These are phyloP conservation scores for Phytopythium vexans DNA, from an alignment of 352 stramenopile genomes.

Conservation along the genomic window DNA sequence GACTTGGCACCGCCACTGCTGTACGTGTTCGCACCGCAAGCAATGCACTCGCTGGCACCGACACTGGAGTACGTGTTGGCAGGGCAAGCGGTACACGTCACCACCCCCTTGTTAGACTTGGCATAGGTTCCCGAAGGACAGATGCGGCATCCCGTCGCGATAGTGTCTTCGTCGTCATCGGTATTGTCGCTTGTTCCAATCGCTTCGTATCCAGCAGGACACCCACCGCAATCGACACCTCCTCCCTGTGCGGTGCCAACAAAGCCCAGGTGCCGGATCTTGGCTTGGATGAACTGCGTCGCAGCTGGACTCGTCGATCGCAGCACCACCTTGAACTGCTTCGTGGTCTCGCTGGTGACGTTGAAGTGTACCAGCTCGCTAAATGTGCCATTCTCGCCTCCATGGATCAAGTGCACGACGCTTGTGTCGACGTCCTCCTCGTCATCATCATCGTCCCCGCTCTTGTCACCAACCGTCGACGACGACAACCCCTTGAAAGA, in stretches of 20 bases:
- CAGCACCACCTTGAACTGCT: conserved; percentile 59
- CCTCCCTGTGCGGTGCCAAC: conserved; percentile 46
- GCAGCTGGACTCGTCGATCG: conserved; percentile 43
- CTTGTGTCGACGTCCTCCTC: conserved; percentile 22
- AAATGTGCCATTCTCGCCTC: conserved; percentile 63
- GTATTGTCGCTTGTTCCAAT: conserved; percentile 15
- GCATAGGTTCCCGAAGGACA: conserved; percentile 59
- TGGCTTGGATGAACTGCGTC: conserved; percentile 43
- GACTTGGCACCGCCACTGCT: conserved; percentile 32
- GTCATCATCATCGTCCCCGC: conserved; percentile 8
- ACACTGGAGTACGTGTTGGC: conserved; percentile 56
- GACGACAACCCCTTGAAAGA: no score
- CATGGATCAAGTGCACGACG: conserved; percentile 54
- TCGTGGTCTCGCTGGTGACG: conserved; percentile 33
- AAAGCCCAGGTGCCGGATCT: conserved; percentile 49
- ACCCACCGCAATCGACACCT: conserved; percentile 49
- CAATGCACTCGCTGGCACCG: conserved; percentile 42
- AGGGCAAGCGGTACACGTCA: conserved; percentile 48
- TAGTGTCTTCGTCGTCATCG: conserved; percentile 14
- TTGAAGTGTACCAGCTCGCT: conserved; percentile 53
- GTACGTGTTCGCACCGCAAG: conserved; percentile 67
- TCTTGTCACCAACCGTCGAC: neutral
- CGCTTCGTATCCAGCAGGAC: conserved; percentile 48
- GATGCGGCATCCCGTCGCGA: conserved; percentile 43
- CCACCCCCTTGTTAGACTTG: conserved; percentile 25